Base-by-base conservation (phyloP, 2,329 filamentous ascomycete species). In the Epichloe coenophiala region DNA sequence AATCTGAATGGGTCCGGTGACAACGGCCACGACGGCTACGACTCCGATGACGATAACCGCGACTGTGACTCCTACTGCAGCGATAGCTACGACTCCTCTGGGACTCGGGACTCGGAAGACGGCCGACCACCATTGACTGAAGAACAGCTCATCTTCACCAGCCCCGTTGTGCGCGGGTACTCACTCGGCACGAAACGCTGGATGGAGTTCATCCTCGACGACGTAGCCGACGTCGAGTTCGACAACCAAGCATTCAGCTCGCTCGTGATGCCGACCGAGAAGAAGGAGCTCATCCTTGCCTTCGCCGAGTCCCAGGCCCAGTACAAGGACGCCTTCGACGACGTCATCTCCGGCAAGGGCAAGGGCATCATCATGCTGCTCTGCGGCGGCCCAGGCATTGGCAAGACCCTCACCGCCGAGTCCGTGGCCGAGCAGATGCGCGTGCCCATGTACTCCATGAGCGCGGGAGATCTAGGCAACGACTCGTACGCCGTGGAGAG, bases 391-490 rank as follows among this genome's bases (percentile, higher is more conserved):
- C 72, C 74, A 0, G 74, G 74, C 36, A 70, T 72, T 5, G 74
- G 74, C 23, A 75, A 75, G 64, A 76, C 73, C 1, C 61, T 71
- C 40, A 75, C 72, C 1, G 72, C 71, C 7, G 71, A 73, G 60
- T 66, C 68, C 1, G 71, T 78, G 2, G 73, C 75, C 1, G 74
- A 77, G 61, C 64, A 69, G 55, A 70, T 72, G 54, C 64, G 65
- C 43, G 68, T 69, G 39, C 76, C 74, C 2, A 65, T 78, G 5
- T 76, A 76, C 57, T 69, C 67, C 23, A 67, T 78, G 46, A 70
- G 68, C 53, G 83, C 83, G 0, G 85, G 85, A 33, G 85, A 89
- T 60, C 73, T 90, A 0, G 85, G 86, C 31, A 80, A 80, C 1
- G 76, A 83, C 49, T 76, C 81, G 0, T 72, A 75, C 52, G 75